Evolutionary conservation across 768 basidiomycete species (phyloP).

Genomic region (Leccinum variicolor): DNA sequence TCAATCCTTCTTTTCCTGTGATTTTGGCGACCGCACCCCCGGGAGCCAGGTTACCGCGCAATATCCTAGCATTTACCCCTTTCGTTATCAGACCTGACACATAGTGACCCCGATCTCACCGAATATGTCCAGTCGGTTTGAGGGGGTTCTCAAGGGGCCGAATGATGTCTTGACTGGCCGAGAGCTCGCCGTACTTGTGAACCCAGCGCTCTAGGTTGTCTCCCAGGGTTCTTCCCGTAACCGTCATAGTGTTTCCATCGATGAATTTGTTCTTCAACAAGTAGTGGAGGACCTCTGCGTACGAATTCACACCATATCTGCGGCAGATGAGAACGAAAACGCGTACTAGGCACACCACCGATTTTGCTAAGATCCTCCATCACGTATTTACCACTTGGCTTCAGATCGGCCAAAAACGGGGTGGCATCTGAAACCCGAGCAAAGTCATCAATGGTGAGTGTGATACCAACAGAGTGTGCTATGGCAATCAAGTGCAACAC

Average conservation of each 20-base stretch:
- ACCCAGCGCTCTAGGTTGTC: conserved; percentile 93
- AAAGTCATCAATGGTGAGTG: conserved; percentile 88
- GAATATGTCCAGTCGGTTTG: conserved; percentile 85
- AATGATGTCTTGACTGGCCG: conserved; percentile 77
- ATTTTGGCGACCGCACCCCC: conserved; percentile 97
- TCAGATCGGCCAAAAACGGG: conserved; percentile 95
- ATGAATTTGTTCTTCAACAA: conserved; percentile 84
- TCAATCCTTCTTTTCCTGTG: conserved; percentile 91
- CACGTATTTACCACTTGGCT: conserved; percentile 97
- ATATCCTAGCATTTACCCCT: conserved; percentile 51
- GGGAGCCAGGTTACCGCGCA: conserved; percentile 89
- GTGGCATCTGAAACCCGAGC: conserved; percentile 87
- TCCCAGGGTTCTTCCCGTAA: conserved; percentile 85
- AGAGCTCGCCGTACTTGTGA: conserved; percentile 73
- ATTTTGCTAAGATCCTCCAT: conserved; percentile 97
- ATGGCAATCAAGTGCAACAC: conserved; percentile 96
- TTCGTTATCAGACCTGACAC: conserved; percentile 1
- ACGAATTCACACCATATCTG: background rate
- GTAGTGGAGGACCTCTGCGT: conserved; percentile 77
- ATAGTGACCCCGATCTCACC: conserved; percentile 41
- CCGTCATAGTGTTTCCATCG: conserved; percentile 87
- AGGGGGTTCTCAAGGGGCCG: conserved; percentile 85
- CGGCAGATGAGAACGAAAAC: background rate
- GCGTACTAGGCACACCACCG: conserved; percentile 92
- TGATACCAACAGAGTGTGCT: conserved; percentile 92